A percentile compares a stretch with the other conserved stretches of the same genome.
phyloP scores from a whole-genome alignment of 2,329 filamentous ascomycete genomes.

The Sporothrix inflata region DNA sequence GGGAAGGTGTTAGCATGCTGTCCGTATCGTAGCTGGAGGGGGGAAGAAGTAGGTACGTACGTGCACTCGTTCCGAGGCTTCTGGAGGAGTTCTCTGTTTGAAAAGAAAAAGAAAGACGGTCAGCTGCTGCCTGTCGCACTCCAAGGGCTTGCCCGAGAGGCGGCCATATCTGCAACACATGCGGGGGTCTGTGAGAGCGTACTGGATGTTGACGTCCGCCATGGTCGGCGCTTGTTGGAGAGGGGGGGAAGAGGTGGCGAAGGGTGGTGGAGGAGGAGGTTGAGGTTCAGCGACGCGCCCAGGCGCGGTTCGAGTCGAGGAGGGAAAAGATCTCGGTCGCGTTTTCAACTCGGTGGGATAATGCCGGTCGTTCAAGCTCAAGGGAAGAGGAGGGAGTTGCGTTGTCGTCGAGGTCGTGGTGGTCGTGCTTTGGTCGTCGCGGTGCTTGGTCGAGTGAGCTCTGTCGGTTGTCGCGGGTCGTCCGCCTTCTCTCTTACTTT shows the following conservation, averaged over 20 bases:
- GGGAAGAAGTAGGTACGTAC: conserved; percentile 16
- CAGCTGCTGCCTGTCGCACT: background rate
- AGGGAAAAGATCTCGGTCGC: background rate
- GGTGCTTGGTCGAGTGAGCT: background rate
- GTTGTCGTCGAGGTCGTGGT: background rate
- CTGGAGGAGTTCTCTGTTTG: conserved; percentile 34
- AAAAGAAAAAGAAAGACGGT: background rate
- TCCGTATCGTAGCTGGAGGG: background rate
- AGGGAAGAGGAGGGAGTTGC: background rate
- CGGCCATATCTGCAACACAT: background rate
- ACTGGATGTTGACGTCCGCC: conserved; percentile 35
- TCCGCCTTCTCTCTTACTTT: conserved; percentile 3
- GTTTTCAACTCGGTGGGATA: background rate
- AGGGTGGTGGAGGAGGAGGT: background rate
- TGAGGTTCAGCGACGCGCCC: background rate
- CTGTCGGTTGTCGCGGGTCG: background rate
- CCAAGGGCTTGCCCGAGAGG: background rate
- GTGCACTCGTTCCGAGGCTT: conserved; percentile 36
- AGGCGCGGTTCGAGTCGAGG: conserved; percentile 5
- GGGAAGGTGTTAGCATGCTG: conserved; percentile 23
- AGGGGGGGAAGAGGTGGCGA: background rate
- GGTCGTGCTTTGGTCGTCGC: conserved; percentile 20
- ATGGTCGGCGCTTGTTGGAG: conserved; percentile 19
- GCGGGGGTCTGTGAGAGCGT: background rate
- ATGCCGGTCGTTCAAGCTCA: background rate